A percentile compares a stretch with the other conserved stretches of the same genome.
Conservation (phyloP, 2,329 filamentous ascomycete species). For the Aulographum hederae region DNA sequence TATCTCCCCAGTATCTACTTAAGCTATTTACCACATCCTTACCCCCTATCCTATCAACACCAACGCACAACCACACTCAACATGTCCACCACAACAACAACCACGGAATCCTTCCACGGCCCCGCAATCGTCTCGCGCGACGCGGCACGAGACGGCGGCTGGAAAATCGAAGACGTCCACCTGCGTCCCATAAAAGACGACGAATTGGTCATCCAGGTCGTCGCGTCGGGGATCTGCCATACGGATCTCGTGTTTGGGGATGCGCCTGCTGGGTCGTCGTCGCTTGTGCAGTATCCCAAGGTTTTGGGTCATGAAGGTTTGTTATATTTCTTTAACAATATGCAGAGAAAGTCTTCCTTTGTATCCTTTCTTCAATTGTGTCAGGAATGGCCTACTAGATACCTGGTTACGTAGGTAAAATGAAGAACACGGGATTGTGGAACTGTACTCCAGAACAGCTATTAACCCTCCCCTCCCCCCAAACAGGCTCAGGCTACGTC, state of each 20-base stretch:
- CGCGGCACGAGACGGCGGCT: slow-evolving; percentile 17
- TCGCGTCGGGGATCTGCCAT: slow-evolving; percentile 37
- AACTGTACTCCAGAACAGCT: background rate
- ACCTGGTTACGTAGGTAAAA: too few relatives aligned
- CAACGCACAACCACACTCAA: too few relatives aligned
- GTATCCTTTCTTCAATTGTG: too few relatives aligned
- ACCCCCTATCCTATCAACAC: too few relatives aligned
- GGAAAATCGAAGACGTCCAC: slow-evolving; percentile 21
- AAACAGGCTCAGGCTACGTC: slow-evolving; percentile 27
- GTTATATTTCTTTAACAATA: slow-evolving; percentile 2
- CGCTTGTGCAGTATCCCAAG: slow-evolving; percentile 21
- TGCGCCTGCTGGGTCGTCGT: slow-evolving; percentile 6
- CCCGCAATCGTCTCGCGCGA: slow-evolving; percentile 21
- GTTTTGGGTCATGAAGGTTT: slow-evolving; percentile 36
- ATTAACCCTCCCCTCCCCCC: background rate
- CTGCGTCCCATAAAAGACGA: slow-evolving; percentile 20
- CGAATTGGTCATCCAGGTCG: slow-evolving; percentile 34
- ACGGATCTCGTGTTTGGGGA: slow-evolving; percentile 32
- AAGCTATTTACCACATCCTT: too few relatives aligned
- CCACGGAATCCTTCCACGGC: background rate
- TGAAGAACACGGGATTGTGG: too few relatives aligned
- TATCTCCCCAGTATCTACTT: too few relatives aligned
- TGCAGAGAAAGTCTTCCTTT: too few relatives aligned
- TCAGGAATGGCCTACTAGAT: too few relatives aligned
- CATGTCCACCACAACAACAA: background rate